Base-by-base conservation (phyloP, 495 filamentous ascomycete genomes). In the Aspergillus sclerotiicarbonarius region DNA sequence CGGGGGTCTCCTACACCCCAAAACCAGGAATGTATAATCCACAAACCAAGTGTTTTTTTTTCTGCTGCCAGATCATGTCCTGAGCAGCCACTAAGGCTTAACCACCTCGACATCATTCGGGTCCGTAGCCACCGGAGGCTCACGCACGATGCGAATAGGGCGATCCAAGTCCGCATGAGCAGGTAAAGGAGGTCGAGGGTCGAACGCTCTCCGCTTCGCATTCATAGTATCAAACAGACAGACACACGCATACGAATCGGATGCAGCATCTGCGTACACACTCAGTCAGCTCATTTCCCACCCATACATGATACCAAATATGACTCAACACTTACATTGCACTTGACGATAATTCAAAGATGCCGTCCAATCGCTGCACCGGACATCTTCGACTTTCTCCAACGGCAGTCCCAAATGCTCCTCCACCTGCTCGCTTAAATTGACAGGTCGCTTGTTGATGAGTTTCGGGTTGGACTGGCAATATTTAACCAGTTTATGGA, bases 161-260 rank as follows among this genome's bases (percentile, higher is more conserved):
- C 80, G 61, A 58, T 86, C 78, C 8, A 84, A 68, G 56, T 94
- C 89, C 12, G 86, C 89, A 60, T 82, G 78, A 0, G 75, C 69
- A 3, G 91, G 91, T 4, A 84, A 75, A 10, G 88, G 89, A 19
- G 91, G 92, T 3, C 74, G 73, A 15, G 91, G 90, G 37, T 82
- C 65, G 54, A 96, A 76, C 10, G 76, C 71, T 56, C 77, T 71
- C 48, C 91, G 74, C 55, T 89, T 87, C 37, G 80, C 67, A 63
- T 96, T 83, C 59, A 96, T 78, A 2, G 76, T 71, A 51, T 89
- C 76, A 66, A 81, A 94, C 29, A 96, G 78, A 64, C 88, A 85
- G 16, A 93, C 61, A 31, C 85, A 85, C 52, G 90, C 90, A 65
- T 93, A 96, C 2, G 90, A 85, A 67, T 96, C 92, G 1, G 85